A percentile compares a stretch with the other conserved stretches of the same genome.
phyloP scores from a whole-genome alignment of 2,329 filamentous ascomycete species.

The Lasiodiplodia citricola region DNA sequence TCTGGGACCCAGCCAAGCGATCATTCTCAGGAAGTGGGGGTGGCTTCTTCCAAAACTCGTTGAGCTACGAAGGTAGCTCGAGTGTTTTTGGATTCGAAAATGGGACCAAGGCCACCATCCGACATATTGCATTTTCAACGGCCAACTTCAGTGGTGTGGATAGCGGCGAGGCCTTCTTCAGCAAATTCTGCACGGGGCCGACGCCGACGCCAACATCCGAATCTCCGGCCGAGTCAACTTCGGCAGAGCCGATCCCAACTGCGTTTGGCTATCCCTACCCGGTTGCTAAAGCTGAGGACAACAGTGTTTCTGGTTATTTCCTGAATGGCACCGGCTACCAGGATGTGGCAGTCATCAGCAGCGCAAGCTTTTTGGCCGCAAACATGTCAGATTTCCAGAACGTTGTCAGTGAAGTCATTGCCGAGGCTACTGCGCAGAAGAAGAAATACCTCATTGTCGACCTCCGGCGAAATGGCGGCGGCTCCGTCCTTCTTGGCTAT shows the following conservation, averaged over 20 bases:
- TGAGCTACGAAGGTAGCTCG: conserved; percentile 38
- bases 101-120: conserved; percentile 38
- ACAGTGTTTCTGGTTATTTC: conserved; percentile 53
- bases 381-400: conserved; percentile 44
- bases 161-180: conserved; percentile 48
- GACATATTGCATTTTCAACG: conserved; percentile 40
- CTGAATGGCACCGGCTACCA: conserved; percentile 47
- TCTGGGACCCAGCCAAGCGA: conserved; percentile 41
- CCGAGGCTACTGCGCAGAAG: conserved; percentile 50
- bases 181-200: conserved; percentile 43
- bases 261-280: conserved; percentile 47
- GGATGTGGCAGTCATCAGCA: conserved; percentile 55
- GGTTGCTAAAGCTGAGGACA: conserved; percentile 40
- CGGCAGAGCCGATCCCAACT: conserved; percentile 34
- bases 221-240: conserved; percentile 25
- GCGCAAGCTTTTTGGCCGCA: conserved; percentile 46
- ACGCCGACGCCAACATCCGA: no score
- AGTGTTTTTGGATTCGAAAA: conserved; percentile 45
- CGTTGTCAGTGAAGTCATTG: conserved; percentile 53
- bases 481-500: conserved; percentile 49
- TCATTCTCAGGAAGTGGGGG: conserved; percentile 34
- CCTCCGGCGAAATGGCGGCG: conserved; percentile 65
- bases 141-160: conserved; percentile 43
- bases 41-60: conserved; percentile 27
- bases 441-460: conserved; percentile 71